A percentile compares a stretch with the other conserved stretches of the same genome.
Conservation (phyloP, 768 basidiomycete species). For the Phylloporus arenicola region DNA sequence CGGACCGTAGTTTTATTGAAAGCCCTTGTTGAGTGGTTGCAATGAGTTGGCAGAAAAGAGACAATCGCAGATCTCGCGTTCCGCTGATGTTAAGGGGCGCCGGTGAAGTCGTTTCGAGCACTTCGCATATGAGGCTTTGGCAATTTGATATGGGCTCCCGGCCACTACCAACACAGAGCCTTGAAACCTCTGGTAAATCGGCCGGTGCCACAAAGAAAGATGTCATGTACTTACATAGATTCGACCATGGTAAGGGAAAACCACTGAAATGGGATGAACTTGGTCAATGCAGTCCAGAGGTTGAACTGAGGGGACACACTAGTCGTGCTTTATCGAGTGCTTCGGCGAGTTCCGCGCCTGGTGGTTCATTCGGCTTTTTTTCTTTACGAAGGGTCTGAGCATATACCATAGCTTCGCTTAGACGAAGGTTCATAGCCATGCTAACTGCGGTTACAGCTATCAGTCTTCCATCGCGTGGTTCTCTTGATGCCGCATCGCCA, state of each 20-base stretch:
- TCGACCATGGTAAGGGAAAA: constrained; percentile 35
- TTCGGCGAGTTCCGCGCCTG: constrained; percentile 29
- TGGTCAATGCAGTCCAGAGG: constrained; percentile 13
- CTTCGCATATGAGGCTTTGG: constrained; percentile 25
- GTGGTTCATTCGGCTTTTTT: constrained; percentile 24
- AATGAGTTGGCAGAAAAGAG: constrained; percentile 33
- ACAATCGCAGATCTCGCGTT: constrained; percentile 35
- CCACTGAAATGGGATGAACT: constrained; percentile 30
- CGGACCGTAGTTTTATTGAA: constrained; percentile 25
- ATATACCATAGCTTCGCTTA: constrained; percentile 34
- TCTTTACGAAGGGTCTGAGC: constrained; percentile 26
- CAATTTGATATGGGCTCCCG: constrained; percentile 36
- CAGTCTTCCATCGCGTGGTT: constrained; percentile 36
- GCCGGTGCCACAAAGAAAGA: neutral
- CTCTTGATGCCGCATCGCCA: constrained; percentile 26
- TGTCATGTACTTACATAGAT: constrained; percentile 29
- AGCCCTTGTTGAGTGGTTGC: constrained; percentile 30
- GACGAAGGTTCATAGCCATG: constrained; percentile 42
- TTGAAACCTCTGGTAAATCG: constrained; percentile 13
- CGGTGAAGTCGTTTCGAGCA: constrained; percentile 26
- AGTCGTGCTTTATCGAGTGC: constrained; percentile 35
- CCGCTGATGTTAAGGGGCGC: constrained; percentile 16
- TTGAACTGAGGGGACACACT: constrained; percentile 22
- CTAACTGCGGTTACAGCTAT: constrained; percentile 39
- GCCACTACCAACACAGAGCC: constrained; percentile 41